These are phyloP conservation scores for Drosera capensis DNA, from an alignment of 148 eudicot genomes.

Conservation along the genomic window DNA sequence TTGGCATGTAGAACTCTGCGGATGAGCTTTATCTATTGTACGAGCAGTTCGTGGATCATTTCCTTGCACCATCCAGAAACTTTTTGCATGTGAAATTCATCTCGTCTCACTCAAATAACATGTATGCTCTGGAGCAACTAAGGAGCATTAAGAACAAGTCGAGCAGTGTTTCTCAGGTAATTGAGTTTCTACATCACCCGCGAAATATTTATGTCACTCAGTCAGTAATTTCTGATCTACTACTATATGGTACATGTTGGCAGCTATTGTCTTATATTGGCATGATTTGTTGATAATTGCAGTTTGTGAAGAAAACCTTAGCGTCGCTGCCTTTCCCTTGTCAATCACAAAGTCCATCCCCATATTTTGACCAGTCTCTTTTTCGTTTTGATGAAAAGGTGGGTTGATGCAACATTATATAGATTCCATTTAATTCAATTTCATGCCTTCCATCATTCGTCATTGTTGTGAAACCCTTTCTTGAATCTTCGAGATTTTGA, in stretches of 20 bases:
- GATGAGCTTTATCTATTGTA: slow-evolving; percentile 83
- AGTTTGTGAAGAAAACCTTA: slow-evolving; percentile 95
- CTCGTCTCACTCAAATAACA: slow-evolving; percentile 78
- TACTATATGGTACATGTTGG: neutral
- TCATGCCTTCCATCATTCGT: neutral
- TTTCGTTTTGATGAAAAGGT: slow-evolving; percentile 98
- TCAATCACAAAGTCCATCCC: slow-evolving; percentile 94
- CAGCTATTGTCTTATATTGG: neutral
- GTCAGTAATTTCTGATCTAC: no score
- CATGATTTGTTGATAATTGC: slow-evolving; percentile 19
- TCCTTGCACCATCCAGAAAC: slow-evolving; percentile 51
- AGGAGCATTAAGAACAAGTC: slow-evolving; percentile 62
- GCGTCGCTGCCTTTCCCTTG: slow-evolving; percentile 61
- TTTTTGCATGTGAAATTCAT: slow-evolving; percentile 65
- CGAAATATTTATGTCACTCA: no score
- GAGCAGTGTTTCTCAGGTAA: slow-evolving; percentile 66
- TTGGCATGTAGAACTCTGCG: slow-evolving; percentile 54
- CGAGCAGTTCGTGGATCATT: slow-evolving; percentile 77
- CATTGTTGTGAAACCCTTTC: no score
- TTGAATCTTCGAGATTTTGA: no score
- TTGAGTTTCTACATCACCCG: no score
- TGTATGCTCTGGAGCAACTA: slow-evolving; percentile 75
- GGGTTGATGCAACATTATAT: slow-evolving; percentile 3
- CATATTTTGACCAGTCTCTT: slow-evolving; percentile 93
- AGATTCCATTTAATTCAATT: neutral